These are phyloP conservation scores for Stipa capillata DNA, from an alignment of 176 grass and related monocot species.

Conservation along the genomic window DNA sequence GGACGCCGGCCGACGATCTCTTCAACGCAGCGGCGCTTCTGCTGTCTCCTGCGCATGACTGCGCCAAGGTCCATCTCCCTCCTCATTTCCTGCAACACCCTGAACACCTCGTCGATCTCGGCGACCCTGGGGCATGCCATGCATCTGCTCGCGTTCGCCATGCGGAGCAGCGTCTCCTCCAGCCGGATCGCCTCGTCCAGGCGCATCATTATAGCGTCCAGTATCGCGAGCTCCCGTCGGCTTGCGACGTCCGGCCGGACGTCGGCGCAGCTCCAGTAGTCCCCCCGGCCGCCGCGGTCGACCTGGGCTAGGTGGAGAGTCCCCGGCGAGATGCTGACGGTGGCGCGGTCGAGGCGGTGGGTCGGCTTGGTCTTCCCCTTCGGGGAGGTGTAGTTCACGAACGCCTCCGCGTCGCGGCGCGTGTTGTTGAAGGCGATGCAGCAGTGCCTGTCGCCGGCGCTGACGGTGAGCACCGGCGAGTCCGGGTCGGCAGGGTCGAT, in stretches of 20 bases:
- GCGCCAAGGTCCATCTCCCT: not conserved
- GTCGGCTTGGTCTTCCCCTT: not conserved
- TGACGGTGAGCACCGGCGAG: slow-evolving; percentile 23
- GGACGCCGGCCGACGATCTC: not conserved
- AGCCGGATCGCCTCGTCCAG: not conserved
- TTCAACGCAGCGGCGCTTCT: not conserved
- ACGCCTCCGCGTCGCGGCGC: not conserved
- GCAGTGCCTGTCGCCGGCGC: slow-evolving; percentile 22
- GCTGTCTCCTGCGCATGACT: not conserved
- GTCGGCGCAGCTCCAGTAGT: not conserved
- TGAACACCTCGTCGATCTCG: not conserved
- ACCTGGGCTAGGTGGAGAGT: not conserved
- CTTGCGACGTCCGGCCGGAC: not conserved
- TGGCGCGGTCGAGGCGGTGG: not conserved
- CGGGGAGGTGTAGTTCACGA: not conserved
- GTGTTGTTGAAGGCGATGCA: not conserved
- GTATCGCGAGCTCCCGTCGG: not conserved
- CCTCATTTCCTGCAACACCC: slow-evolving; percentile 8
- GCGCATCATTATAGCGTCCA: not conserved
- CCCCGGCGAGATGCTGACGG: not conserved
- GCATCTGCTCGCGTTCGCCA: not conserved
- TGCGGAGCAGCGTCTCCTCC: not conserved
- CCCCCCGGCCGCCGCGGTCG: not conserved
- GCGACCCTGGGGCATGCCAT: not conserved
- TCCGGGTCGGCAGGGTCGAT: slow-evolving; percentile 12